Conservation (phyloP, 352 stramenopile species). For the Blastocystis sp. region DNA sequence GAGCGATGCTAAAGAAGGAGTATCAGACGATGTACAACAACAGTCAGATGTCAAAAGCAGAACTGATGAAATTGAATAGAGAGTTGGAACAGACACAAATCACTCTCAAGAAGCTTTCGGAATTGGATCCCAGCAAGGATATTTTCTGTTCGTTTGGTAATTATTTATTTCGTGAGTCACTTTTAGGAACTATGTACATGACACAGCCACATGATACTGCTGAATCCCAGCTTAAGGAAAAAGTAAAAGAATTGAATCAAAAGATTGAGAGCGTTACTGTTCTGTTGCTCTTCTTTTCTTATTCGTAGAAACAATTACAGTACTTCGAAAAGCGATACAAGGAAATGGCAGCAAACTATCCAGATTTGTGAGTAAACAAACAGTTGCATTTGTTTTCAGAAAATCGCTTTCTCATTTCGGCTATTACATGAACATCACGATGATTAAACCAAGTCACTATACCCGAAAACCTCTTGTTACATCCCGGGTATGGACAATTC, state of each 20-base stretch:
- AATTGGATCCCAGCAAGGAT: background rate
- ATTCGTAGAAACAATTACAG: conserved; percentile 7
- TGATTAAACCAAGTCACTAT: background rate
- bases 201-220: background rate
- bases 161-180: background rate
- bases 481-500: background rate
- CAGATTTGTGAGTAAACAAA: background rate
- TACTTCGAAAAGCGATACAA: conserved; percentile 36
- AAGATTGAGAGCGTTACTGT: conserved; percentile 27
- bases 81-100: background rate
- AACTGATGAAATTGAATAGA: background rate
- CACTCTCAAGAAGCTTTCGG: conserved; percentile 3
- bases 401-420: background rate
- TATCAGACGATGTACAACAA: conserved; percentile 45
- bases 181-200: conserved; percentile 13
- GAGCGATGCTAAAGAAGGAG: background rate
- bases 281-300: background rate
- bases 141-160: background rate
- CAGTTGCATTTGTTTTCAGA: background rate
- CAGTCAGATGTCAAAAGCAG: background rate
- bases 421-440: background rate
- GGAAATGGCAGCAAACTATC: background rate
- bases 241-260: background rate
- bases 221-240: background rate
- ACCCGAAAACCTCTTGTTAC: background rate